Percentiles rank a stretch among this genome's conserved stretches.
phyloP scores from a whole-genome alignment of 2,329 filamentous ascomycete species.

The Hypoxylon sp. region DNA sequence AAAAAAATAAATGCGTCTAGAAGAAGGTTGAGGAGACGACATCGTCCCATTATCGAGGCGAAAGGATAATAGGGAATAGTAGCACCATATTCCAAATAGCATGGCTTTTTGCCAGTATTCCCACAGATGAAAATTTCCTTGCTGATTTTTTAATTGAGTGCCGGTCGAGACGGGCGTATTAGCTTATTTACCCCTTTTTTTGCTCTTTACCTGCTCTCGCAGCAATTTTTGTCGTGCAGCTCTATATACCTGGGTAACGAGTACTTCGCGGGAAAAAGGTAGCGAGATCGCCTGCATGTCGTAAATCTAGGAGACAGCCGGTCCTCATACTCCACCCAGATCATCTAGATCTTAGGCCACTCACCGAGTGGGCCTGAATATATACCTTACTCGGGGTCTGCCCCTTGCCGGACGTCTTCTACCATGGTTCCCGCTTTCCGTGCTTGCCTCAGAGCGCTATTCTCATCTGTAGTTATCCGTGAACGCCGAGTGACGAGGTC shows the following conservation, averaged over 20 bases:
- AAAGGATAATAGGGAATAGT: slow-evolving; percentile 36
- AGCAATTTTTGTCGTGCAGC: slow-evolving; percentile 25
- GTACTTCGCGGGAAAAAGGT: slow-evolving; percentile 24
- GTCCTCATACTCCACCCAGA: slow-evolving; percentile 26
- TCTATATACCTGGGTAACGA: slow-evolving; percentile 15
- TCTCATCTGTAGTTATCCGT: slow-evolving; percentile 28
- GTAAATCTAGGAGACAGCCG: slow-evolving; percentile 20
- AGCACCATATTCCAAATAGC: slow-evolving; percentile 31
- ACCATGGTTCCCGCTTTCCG: slow-evolving; percentile 23
- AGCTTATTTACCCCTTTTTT: slow-evolving; percentile 25
- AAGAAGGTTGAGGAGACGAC: slow-evolving; percentile 20
- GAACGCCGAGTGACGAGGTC: slow-evolving; percentile 16
- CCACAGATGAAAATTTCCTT: slow-evolving; percentile 16
- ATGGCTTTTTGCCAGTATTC: slow-evolving; percentile 32
- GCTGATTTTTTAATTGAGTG: slow-evolving; percentile 27
- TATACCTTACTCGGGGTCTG: slow-evolving; percentile 27
- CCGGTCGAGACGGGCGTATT: slow-evolving; percentile 29
- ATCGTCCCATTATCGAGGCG: slow-evolving; percentile 35
- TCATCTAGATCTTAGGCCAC: slow-evolving; percentile 27
- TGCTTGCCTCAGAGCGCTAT: slow-evolving; percentile 8
- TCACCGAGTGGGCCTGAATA: slow-evolving; percentile 28
- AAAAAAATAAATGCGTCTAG: no score
- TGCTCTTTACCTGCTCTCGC: slow-evolving; percentile 30
- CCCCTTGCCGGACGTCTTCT: slow-evolving; percentile 27
- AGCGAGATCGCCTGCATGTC: slow-evolving; percentile 27